phyloP scores from a whole-genome alignment of 1,284 basidiomycete species.

The Uromyces viciae-fabae region DNA sequence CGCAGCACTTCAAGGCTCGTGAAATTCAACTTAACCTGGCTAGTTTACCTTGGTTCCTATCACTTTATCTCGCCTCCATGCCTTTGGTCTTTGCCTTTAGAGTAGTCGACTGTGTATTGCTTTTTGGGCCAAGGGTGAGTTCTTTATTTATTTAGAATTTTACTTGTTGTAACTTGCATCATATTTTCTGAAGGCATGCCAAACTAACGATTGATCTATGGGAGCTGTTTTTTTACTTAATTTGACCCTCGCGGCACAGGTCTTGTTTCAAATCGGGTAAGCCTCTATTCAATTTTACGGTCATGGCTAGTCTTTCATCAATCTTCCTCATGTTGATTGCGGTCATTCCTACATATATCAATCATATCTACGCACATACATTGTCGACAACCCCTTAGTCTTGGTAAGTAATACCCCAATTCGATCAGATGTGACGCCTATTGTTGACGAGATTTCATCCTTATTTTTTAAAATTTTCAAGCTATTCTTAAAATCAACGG shows the following conservation, averaged over 20 bases:
- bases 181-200: neutral
- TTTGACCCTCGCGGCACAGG: neutral
- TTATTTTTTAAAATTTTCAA: slow-evolving; percentile 51
- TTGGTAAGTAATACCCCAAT: neutral
- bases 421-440: too few species aligned
- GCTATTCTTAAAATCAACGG: slow-evolving; percentile 99
- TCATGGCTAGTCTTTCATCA: neutral
- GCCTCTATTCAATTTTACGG: neutral
- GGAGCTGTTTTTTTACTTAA: neutral
- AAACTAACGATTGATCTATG: neutral
- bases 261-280: slow-evolving; percentile 45
- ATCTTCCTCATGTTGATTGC: neutral
- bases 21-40: slow-evolving; percentile 97
- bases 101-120: slow-evolving; percentile 98
- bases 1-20: slow-evolving; percentile 84
- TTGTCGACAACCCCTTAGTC: neutral
- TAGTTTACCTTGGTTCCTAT: slow-evolving; percentile 93
- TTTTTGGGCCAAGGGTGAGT: slow-evolving; percentile 95
- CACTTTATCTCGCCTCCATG: slow-evolving; percentile 92
- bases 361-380: too few species aligned
- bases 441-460: too few species aligned
- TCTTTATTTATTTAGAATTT: neutral
- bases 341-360: neutral
- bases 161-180: neutral
- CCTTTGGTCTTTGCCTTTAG: slow-evolving; percentile 98